Percentiles rank a stretch among this genome's conserved stretches.
Conservation (phyloP, 2,329 filamentous ascomycete genomes). For the Pyrenophora graminea region DNA sequence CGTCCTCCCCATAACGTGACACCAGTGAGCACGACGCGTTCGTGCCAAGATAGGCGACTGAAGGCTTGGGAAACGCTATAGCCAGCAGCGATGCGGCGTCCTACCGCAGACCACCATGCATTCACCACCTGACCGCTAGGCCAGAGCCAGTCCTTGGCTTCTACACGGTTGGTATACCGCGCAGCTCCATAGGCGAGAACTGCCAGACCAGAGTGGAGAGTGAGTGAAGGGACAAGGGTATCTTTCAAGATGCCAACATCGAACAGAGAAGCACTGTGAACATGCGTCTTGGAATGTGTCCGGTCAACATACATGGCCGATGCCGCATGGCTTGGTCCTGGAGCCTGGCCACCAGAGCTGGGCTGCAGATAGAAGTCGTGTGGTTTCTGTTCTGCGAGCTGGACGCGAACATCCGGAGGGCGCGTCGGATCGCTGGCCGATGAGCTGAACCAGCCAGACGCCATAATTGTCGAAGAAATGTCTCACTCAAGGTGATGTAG, state of each 20-base stretch:
- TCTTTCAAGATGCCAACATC: slow-evolving; percentile 58
- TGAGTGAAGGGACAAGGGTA: slow-evolving; percentile 59
- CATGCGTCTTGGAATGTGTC: slow-evolving; percentile 40
- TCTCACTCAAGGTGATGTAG: slow-evolving; percentile 3
- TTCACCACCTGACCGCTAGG: slow-evolving; percentile 59
- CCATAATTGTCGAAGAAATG: slow-evolving; percentile 20
- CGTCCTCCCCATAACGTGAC: slow-evolving; percentile 63
- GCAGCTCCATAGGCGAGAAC: slow-evolving; percentile 58
- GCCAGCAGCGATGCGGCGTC: slow-evolving; percentile 55
- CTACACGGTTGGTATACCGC: slow-evolving; percentile 58
- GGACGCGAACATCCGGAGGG: slow-evolving; percentile 38
- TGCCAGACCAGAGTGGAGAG: slow-evolving; percentile 58
- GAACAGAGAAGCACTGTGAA: slow-evolving; percentile 39
- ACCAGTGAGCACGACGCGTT: slow-evolving; percentile 60
- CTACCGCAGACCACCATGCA: slow-evolving; percentile 65
- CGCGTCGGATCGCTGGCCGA: slow-evolving; percentile 23
- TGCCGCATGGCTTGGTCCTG: slow-evolving; percentile 5
- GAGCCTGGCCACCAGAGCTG: slow-evolving; percentile 25
- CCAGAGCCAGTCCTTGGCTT: slow-evolving; percentile 66
- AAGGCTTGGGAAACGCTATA: slow-evolving; percentile 55
- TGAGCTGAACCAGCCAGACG: slow-evolving; percentile 36
- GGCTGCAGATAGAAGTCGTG: slow-evolving; percentile 40
- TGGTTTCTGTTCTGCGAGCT: slow-evolving; percentile 37
- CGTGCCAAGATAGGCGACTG: slow-evolving; percentile 56
- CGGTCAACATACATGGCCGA: slow-evolving; percentile 27